A percentile compares a stretch with the other conserved stretches of the same genome.
phyloP scores from a whole-genome alignment of 2,329 filamentous ascomycete genomes.

The Trichophyton benhamiae region DNA sequence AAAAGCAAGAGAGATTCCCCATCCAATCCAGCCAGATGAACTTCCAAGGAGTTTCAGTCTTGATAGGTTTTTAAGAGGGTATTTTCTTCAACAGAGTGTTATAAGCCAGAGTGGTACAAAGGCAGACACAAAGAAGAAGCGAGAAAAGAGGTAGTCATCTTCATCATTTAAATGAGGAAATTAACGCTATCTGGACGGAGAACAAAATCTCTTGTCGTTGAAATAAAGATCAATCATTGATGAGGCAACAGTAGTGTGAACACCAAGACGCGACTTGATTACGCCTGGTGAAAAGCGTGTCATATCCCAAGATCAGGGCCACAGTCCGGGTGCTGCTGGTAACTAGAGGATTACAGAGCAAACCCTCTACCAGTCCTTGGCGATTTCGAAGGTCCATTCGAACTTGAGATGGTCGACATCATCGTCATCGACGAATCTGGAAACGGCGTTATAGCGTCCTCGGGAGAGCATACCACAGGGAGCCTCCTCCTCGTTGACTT shows the following conservation, averaged over 20 bases:
- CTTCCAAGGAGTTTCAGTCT: constrained; percentile 13
- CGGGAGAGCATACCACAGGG: constrained; percentile 82
- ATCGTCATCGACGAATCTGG: constrained; percentile 91
- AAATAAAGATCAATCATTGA: neutral
- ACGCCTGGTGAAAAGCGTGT: neutral
- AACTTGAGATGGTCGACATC: constrained; percentile 81
- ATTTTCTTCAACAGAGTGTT: neutral
- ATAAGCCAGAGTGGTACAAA: neutral
- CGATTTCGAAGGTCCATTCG: constrained; percentile 92
- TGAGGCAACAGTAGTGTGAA: neutral
- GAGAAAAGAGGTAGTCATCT: constrained; percentile 3
- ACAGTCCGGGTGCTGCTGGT: neutral
- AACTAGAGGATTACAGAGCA: neutral
- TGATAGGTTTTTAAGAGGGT: neutral
- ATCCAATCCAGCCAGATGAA: constrained; percentile 2
- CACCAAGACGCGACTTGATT: neutral
- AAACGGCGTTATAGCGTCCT: constrained; percentile 78
- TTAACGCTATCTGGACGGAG: neutral
- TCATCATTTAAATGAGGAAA: neutral
- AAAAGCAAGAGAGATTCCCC: too few species aligned
- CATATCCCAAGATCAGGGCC: neutral
- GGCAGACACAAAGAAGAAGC: neutral
- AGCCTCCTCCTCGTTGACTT: constrained; percentile 83
- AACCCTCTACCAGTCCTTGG: constrained; percentile 66
- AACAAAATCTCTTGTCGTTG: neutral